Conservation (phyloP, 2,329 filamentous ascomycete genomes). For the Fusarium sp. region DNA sequence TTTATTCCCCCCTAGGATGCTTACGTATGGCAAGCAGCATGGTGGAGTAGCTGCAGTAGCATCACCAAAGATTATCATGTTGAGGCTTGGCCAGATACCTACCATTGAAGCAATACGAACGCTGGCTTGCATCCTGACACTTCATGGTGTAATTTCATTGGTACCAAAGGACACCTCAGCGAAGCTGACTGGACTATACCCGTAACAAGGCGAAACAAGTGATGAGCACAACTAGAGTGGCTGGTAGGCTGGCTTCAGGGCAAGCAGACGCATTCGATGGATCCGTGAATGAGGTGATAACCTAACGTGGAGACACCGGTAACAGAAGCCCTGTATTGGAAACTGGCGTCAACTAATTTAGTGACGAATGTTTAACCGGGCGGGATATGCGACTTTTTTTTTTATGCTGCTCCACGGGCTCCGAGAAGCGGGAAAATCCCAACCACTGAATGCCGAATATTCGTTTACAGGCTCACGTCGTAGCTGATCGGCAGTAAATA, state of each 20-base stretch:
- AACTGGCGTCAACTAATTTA: constrained; percentile 32
- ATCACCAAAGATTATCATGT: constrained; percentile 23
- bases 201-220: constrained; percentile 38
- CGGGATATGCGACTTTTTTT: constrained; percentile 29
- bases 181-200: constrained; percentile 16
- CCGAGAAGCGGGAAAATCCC: constrained; percentile 31
- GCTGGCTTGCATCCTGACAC: constrained; percentile 21
- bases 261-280: constrained; percentile 18
- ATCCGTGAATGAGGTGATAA: constrained; percentile 11
- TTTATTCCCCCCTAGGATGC: neutral
- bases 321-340: constrained; percentile 25
- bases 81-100: constrained; percentile 38
- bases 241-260: constrained; percentile 24
- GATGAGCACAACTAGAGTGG: constrained; percentile 15
- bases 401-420: constrained; percentile 33
- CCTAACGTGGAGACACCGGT: constrained; percentile 27
- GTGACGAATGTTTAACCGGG: constrained; percentile 41
- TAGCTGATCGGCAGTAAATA: constrained; percentile 31
- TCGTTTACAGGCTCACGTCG: constrained; percentile 22
- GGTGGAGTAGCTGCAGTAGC: constrained; percentile 39
- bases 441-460: constrained; percentile 36
- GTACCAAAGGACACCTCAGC: constrained; percentile 19
- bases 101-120: constrained; percentile 35
- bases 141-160: constrained; percentile 33
- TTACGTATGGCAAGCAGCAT: constrained; percentile 29